Evolutionary conservation across 1,284 basidiomycete genomes (phyloP), one percentile per base, ranked within the genome.

Genomic region (Pisolithus thermaeus): DNA sequence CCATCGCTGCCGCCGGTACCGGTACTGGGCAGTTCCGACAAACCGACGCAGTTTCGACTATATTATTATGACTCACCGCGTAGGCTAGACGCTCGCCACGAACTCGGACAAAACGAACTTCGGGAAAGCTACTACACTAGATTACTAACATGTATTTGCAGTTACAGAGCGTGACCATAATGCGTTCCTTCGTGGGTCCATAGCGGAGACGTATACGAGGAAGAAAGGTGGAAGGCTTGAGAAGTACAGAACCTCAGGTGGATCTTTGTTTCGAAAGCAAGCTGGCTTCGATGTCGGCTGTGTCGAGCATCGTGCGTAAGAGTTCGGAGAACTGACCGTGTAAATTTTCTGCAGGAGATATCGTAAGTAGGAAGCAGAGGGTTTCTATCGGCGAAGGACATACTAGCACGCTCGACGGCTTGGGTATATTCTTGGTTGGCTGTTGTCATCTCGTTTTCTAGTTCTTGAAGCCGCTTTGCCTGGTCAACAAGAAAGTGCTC

Each of bases 361-460:
- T 32, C 28, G n/a, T 4, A 30, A 41, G 40, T 27, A 49, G 7
- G 40, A 38, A 20, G 44, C 30, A 50, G 49, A 44, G 14, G 23
- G 28, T 43, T 16, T 25, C n/a, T 7, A 28, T 43, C 38, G 27
- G 36, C 25, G 9, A 36, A 42, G 28, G 16, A 79, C 83, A 61
- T 53, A 91, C 89, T 88, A 1, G 89, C 83, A 56, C 87, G 80
- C 57, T 80, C 73, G 4, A 92, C 77, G 2, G 87, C 87, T 27
- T 71, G 70, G 8, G 76, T 64, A 58, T 92, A 92, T 51, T 91
- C 87, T 38, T 75, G 77, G 59, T 92, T 92, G 0, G 82, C 87
- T 7, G 69, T 59, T 14, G 73, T 71, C 81, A 90, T 84, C 61
- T 90, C 81, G 7, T 75, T 70, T 61, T 89, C 84, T 7, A 90